Base-by-base conservation (phyloP, 2,329 filamentous ascomycete genomes). In the Penicillium paneum region DNA sequence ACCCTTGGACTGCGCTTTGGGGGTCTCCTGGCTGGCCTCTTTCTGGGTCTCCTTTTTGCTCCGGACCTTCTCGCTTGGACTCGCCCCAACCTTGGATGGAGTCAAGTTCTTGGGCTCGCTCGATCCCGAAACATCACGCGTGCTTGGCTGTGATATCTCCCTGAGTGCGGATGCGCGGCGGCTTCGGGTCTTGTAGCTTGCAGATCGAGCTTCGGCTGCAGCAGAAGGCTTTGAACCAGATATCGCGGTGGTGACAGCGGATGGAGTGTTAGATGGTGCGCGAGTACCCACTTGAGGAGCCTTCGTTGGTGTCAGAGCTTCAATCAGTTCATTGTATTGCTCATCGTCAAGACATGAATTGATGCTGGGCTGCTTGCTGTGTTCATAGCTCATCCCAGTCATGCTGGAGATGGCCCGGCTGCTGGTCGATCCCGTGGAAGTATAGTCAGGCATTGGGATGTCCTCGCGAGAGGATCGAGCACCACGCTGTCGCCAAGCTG, bases 361-460 rank as follows among this genome's bases (percentile, higher is more conserved):
- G 34, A 71, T 63, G 47, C 68, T 74, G 17, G 72, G 68, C 24
- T 74, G 69, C 49, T 74, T 74, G 60, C 73, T 76, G 53, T 75
- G 74, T 51, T 72, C 71, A 45, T 73, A 72, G 54, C 73, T 76
- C 51, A 74, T 58, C 4, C 71, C 74, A 8, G 73, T 73, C 65
- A 74, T 69, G 55, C 67, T 71, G 26, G 75, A 77, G 38, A 75
- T 70, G 11, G 67, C 68, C 35, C 72, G 72, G 53, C 74, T 78
- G 58, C 70, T 70, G 24, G 66, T 64, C 10, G 72, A 73, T 44
- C 69, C 47, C 1, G 38, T 75, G 29, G 71, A 76, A n/a, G 64
- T 61, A 63, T 78, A 78, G 56, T 80, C 79, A 5, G 75, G 74
- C 79, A 81, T 81, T 26, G 77, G 73, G 15, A 77, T 60, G 56